Evolutionary conservation across 169 alveolate genomes (phyloP).

Genomic region (Ophryocystis elektroscirrha): DNA sequence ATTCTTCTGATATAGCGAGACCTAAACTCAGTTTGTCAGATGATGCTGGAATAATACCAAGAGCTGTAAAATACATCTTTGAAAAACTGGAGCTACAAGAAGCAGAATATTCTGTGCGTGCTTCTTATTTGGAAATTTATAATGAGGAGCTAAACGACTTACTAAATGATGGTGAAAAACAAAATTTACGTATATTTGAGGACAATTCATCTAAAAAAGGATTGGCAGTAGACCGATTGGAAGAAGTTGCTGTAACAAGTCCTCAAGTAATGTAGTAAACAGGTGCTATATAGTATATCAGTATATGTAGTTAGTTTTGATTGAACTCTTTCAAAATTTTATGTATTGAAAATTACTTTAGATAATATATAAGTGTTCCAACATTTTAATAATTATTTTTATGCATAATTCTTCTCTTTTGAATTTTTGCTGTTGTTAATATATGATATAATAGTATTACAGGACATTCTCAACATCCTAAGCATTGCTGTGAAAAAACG

Average conservation of each 20-base stretch:
- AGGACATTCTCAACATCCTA: constrained; percentile 49
- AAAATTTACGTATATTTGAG: constrained; percentile 25
- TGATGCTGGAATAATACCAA: constrained; percentile 42
- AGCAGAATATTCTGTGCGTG: constrained; percentile 47
- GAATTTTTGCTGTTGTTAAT: too few species aligned
- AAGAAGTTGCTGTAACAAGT: constrained; percentile 50
- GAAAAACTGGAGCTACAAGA: constrained; percentile 26
- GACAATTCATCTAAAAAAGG: constrained; percentile 38
- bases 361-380: too few species aligned
- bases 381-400: too few species aligned
- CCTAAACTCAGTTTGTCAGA: constrained; percentile 7
- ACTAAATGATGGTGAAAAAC: constrained; percentile 26
- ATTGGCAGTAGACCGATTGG: constrained; percentile 39
- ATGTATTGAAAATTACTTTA: too few species aligned
- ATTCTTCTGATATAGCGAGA: not conserved
- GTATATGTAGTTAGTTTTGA: too few species aligned
- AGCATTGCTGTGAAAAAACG: constrained; percentile 51
- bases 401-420: too few species aligned
- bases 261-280: too few species aligned
- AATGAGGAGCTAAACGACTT: constrained; percentile 55
- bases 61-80: constrained; percentile 42
- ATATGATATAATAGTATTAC: too few species aligned
- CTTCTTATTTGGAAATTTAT: constrained; percentile 51
- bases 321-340: too few species aligned
- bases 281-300: too few species aligned